Conservation (phyloP, 2,329 filamentous ascomycete species). For the Xylaria hypoxylon region DNA sequence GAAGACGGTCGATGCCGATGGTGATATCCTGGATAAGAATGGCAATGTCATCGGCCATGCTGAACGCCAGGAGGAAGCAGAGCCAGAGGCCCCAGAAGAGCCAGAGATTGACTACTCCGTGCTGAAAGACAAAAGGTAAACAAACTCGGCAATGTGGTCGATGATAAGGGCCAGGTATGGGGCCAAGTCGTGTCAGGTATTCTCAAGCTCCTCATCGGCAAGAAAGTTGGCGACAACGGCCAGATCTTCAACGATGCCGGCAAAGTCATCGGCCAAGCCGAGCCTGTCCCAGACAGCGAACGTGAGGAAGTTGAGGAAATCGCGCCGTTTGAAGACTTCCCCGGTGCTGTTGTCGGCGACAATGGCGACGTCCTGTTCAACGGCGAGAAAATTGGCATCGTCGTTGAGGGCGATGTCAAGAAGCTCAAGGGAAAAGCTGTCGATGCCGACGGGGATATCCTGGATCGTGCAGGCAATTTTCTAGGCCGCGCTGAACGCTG, state of each 20-base stretch:
- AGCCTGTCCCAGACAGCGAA: constrained; percentile 70
- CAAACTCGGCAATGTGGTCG: constrained; percentile 69
- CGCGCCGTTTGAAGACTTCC: constrained; percentile 69
- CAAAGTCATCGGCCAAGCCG: constrained; percentile 74
- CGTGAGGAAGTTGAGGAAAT: constrained; percentile 60
- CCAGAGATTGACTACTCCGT: constrained; percentile 59
- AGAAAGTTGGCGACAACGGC: constrained; percentile 73
- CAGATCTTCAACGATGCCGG: constrained; percentile 78
- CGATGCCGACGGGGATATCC: constrained; percentile 75
- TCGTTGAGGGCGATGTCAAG: constrained; percentile 73
- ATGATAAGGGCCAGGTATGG: constrained; percentile 64
- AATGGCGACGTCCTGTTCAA: constrained; percentile 65
- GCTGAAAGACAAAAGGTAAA: constrained; percentile 68
- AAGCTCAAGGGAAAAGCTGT: constrained; percentile 73
- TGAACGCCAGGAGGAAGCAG: constrained; percentile 52
- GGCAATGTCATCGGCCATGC: constrained; percentile 53
- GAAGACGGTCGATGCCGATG: constrained; percentile 53
- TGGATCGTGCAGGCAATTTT: constrained; percentile 74
- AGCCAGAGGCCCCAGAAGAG: constrained; percentile 50
- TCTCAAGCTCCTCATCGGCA: constrained; percentile 71
- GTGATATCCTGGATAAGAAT: constrained; percentile 53
- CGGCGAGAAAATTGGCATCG: constrained; percentile 67
- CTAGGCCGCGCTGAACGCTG: constrained; percentile 76
- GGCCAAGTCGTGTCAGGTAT: constrained; percentile 74
- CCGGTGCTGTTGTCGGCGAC: constrained; percentile 63